Evolutionary conservation across 2,329 filamentous ascomycete species (phyloP).

Genomic region (Fusarium protoensiforme): DNA sequence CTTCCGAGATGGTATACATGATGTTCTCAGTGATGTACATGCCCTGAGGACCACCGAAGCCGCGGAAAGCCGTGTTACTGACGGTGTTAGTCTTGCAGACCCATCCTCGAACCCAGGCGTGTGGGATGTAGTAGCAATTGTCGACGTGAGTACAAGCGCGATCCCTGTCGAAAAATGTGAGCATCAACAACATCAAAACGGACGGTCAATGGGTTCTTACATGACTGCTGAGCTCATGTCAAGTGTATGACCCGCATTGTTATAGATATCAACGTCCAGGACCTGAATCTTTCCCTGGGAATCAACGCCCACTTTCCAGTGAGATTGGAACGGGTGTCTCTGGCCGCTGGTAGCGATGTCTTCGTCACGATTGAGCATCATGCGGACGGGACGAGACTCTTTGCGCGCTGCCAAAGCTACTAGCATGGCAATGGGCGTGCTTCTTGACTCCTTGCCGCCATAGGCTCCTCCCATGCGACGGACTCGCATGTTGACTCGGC

Average conservation of each 20-base stretch:
- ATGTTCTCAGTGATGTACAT: constrained; percentile 15
- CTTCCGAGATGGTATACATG: constrained; percentile 4
- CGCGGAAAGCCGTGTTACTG: constrained; percentile 16
- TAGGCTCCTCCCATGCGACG: constrained; percentile 91
- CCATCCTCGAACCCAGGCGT: constrained; percentile 80
- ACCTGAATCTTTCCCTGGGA: constrained; percentile 88
- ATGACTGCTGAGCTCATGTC: constrained; percentile 73
- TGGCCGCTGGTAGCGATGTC: constrained; percentile 90
- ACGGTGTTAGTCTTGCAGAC: constrained; percentile 56
- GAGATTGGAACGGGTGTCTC: constrained; percentile 85
- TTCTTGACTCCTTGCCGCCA: constrained; percentile 88
- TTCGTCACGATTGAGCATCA: constrained; percentile 92
- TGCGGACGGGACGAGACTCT: constrained; percentile 78
- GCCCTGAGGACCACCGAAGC: constrained; percentile 11
- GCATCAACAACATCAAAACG: not conserved
- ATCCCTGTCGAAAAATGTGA: constrained; percentile 63
- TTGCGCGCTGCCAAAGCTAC: constrained; percentile 85
- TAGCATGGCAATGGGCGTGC: constrained; percentile 82
- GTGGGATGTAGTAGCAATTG: constrained; percentile 84
- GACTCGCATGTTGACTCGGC: constrained; percentile 84
- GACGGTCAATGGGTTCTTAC: not conserved
- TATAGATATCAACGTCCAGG: constrained; percentile 84
- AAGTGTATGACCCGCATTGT: constrained; percentile 82
- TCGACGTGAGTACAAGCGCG: constrained; percentile 84
- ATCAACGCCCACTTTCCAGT: constrained; percentile 89